phyloP scores from a whole-genome alignment of 768 basidiomycete genomes.

The Lactifluus volemus region DNA sequence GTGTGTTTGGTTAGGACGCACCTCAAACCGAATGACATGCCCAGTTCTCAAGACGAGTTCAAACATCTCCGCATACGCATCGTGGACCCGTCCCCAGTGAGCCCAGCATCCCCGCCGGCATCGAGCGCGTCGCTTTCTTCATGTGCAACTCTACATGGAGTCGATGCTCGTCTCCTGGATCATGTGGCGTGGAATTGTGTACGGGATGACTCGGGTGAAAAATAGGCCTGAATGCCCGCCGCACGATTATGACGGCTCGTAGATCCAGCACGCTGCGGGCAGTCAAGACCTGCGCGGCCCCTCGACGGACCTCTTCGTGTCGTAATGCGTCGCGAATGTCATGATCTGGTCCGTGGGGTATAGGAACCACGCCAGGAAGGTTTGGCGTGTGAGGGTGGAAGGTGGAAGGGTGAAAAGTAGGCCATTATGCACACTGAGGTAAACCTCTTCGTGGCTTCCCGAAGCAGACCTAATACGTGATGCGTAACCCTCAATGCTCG shows the following conservation, averaged over 20 bases:
- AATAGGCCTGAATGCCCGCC: slow-evolving; percentile 47
- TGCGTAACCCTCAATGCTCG: slow-evolving; percentile 80
- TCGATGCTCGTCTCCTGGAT: slow-evolving; percentile 21
- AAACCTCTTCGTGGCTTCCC: slow-evolving; percentile 49
- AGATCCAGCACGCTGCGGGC: slow-evolving; percentile 69
- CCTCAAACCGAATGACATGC: slow-evolving; percentile 69
- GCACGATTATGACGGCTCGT: slow-evolving; percentile 53
- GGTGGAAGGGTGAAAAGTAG: slow-evolving; percentile 54
- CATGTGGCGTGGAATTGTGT: slow-evolving; percentile 13
- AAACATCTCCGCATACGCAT: slow-evolving; percentile 62
- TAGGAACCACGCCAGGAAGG: slow-evolving; percentile 47
- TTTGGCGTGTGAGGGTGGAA: slow-evolving; percentile 55
- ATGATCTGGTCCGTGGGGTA: slow-evolving; percentile 24
- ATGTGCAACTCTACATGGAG: slow-evolving; percentile 22
- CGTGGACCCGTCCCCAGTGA: slow-evolving; percentile 34
- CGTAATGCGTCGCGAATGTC: slow-evolving; percentile 30
- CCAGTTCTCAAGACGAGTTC: slow-evolving; percentile 68
- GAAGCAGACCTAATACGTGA: slow-evolving; percentile 57
- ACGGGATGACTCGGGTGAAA: slow-evolving; percentile 25
- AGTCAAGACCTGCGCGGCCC: slow-evolving; percentile 50
- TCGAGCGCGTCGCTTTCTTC: slow-evolving; percentile 52
- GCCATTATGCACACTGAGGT: slow-evolving; percentile 65
- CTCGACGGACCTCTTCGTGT: slow-evolving; percentile 50
- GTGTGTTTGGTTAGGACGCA: slow-evolving; percentile 26
- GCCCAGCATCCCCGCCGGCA: slow-evolving; percentile 51